Conservation (phyloP, 208 protist genomes). For the Kentomonas sorsogonicus region DNA sequence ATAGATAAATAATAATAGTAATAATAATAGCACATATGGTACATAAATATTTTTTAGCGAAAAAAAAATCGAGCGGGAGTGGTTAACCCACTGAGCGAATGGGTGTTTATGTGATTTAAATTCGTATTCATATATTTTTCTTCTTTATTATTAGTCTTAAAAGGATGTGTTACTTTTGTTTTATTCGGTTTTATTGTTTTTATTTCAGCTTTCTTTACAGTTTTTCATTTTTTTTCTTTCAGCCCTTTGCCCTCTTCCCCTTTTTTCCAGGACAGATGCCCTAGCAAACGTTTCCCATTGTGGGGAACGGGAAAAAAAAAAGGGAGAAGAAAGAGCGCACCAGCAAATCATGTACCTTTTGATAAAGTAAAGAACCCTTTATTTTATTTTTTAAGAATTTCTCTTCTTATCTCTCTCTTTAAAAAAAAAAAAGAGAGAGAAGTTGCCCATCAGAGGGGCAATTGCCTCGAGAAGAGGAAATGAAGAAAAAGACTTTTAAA, state of each 20-base stretch:
- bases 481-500: conserved; percentile 9
- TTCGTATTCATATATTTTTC: no score
- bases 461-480: background rate
- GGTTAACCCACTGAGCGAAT: no score
- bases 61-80: background rate
- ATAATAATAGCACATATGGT: background rate
- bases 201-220: no score
- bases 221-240: no score
- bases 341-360: no score
- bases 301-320: conserved; percentile 5
- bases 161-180: background rate
- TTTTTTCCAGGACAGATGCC: no score
- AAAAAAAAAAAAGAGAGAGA: background rate
- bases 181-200: conserved; percentile 2
- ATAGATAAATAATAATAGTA: conserved; percentile 8
- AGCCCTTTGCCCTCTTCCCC: no score
- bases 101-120: no score
- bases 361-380: no score
- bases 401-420: background rate
- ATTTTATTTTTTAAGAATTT: background rate
- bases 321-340: conserved; percentile 8
- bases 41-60: background rate
- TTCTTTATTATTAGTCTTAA: no score
- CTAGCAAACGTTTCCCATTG: conserved; percentile 9
- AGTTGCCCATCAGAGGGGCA: background rate